Conservation (phyloP, 345 rosid genomes). For the Erodium maritimum region DNA sequence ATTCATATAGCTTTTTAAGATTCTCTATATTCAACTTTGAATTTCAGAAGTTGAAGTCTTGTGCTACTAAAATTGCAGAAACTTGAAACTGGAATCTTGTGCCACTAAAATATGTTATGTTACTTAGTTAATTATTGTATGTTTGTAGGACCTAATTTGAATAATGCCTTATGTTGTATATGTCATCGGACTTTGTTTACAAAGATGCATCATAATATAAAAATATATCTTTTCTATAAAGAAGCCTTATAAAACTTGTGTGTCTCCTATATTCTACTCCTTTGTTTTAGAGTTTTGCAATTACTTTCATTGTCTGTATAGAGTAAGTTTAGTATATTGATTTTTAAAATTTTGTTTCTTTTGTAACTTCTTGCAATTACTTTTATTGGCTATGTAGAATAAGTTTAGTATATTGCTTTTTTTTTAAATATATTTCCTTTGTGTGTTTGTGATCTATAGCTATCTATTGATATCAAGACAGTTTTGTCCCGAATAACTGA, state of each 20-base stretch:
- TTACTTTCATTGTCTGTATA: too few species aligned
- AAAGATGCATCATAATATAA: background rate
- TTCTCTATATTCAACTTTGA: too few species aligned
- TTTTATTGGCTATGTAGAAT: background rate
- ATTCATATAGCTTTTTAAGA: too few species aligned
- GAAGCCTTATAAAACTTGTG: background rate
- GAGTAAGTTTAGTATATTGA: too few species aligned
- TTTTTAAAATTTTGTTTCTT: too few species aligned
- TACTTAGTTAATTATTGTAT: too few species aligned
- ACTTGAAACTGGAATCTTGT: too few species aligned
- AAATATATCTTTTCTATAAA: background rate
- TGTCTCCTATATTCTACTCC: background rate
- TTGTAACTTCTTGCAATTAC: background rate
- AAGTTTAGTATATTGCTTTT: background rate
- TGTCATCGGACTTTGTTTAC: background rate
- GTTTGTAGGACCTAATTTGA: too few species aligned
- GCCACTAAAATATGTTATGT: too few species aligned
- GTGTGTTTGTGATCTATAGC: slow-evolving; percentile 35
- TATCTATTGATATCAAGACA: slow-evolving; percentile 92
- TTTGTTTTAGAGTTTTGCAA: too few species aligned
- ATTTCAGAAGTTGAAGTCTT: too few species aligned
- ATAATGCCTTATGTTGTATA: background rate
- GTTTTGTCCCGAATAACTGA: slow-evolving; percentile 95
- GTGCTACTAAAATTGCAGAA: too few species aligned
- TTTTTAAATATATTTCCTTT: slow-evolving; percentile 6